phyloP scores from a whole-genome alignment of 2,329 filamentous ascomycete species.

The Aspergillus glaucus region DNA sequence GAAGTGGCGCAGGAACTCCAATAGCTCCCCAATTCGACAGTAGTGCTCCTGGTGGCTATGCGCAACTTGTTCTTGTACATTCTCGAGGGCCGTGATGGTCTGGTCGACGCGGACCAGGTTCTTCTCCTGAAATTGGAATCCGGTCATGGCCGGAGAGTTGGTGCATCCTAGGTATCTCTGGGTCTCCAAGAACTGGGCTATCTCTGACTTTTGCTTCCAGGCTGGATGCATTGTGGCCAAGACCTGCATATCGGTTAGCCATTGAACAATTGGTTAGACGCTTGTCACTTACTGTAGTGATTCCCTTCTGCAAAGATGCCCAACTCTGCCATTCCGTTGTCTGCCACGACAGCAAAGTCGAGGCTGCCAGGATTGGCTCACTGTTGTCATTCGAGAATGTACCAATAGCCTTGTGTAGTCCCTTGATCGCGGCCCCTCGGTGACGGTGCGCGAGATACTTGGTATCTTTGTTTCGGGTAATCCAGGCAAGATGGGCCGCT shows the following conservation, averaged over 20 bases:
- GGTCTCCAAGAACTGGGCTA: slow-evolving; percentile 37
- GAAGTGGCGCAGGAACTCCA: slow-evolving; percentile 66
- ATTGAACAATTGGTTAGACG: slow-evolving; percentile 1
- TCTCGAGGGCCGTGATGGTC: slow-evolving; percentile 57
- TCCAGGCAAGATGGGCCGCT: slow-evolving; percentile 87
- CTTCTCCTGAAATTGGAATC: slow-evolving; percentile 49
- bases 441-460: slow-evolving; percentile 87
- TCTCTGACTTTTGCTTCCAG: slow-evolving; percentile 74
- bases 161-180: slow-evolving; percentile 33
- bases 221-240: slow-evolving; percentile 86
- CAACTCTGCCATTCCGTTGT: slow-evolving; percentile 92
- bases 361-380: slow-evolving; percentile 85
- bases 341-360: slow-evolving; percentile 90
- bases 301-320: slow-evolving; percentile 87
- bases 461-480: slow-evolving; percentile 77
- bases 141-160: slow-evolving; percentile 27
- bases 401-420: slow-evolving; percentile 79
- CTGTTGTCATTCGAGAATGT: slow-evolving; percentile 79
- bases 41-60: slow-evolving; percentile 60
- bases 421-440: slow-evolving; percentile 75
- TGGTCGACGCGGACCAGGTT: slow-evolving; percentile 63
- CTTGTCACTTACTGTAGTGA: slow-evolving; percentile 60
- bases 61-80: slow-evolving; percentile 57
- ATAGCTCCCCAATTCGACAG: slow-evolving; percentile 62
- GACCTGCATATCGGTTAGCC: slow-evolving; percentile 48